phyloP scores from a whole-genome alignment of 441 rosid genomes.

The Pelargonium exstipulatum region DNA sequence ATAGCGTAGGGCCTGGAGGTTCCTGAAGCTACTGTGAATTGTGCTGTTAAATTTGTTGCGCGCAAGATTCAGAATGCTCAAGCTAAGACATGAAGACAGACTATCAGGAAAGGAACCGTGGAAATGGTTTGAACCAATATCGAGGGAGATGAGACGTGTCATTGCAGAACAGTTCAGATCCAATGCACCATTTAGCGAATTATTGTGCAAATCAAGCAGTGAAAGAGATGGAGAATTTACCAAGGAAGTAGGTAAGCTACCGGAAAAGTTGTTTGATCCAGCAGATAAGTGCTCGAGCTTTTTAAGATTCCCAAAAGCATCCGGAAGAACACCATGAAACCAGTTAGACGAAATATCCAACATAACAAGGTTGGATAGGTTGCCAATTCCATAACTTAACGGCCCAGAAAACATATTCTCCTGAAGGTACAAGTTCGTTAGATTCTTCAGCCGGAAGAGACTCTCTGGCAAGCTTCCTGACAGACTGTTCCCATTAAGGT shows the following conservation, averaged over 20 bases:
- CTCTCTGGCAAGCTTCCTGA: slow-evolving; percentile 5
- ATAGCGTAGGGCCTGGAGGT: slow-evolving; percentile 46
- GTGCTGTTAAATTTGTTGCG: slow-evolving; percentile 50
- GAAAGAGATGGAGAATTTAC: slow-evolving; percentile 44
- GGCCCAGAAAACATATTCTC: slow-evolving; percentile 50
- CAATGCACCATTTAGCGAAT: slow-evolving; percentile 49
- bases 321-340: slow-evolving; percentile 58
- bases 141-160: slow-evolving; percentile 50
- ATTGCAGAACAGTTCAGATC: slow-evolving; percentile 57
- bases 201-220: slow-evolving; percentile 61
- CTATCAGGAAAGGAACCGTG: slow-evolving; percentile 46
- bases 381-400: slow-evolving; percentile 33
- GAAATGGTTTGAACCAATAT: slow-evolving; percentile 55
- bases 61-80: slow-evolving; percentile 56
- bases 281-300: slow-evolving; percentile 39
- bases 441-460: slow-evolving; percentile 28
- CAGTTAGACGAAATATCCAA: slow-evolving; percentile 51
- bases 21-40: slow-evolving; percentile 51
- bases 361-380: slow-evolving; percentile 40
- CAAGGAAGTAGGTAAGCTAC: slow-evolving; percentile 53
- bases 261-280: slow-evolving; percentile 42
- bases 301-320: slow-evolving; percentile 40
- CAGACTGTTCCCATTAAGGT: slow-evolving; percentile 8
- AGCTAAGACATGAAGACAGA: slow-evolving; percentile 47
- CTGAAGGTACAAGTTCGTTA: slow-evolving; percentile 44